phyloP scores from a whole-genome alignment of 352 stramenopile species.

The Paralagenidium karlingii region DNA sequence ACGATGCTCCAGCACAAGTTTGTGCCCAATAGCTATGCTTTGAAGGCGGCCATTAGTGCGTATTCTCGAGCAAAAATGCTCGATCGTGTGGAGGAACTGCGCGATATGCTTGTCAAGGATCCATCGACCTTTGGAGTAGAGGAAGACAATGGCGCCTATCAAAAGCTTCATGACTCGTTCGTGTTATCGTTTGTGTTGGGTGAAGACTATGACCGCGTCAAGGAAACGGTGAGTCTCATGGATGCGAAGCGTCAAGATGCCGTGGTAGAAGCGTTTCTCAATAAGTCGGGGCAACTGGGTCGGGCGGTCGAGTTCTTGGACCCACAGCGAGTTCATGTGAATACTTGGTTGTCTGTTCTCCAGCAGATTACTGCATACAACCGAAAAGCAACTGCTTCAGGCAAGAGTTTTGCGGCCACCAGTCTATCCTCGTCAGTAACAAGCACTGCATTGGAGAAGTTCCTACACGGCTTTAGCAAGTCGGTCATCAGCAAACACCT shows the following conservation, averaged over 20 bases:
- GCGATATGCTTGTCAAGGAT: constrained; percentile 12
- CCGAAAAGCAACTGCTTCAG: not conserved
- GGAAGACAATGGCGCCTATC: constrained; percentile 3
- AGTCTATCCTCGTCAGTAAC: not conserved
- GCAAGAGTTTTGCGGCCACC: not conserved
- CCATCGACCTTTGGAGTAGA: constrained; percentile 1
- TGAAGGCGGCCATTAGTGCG: constrained; percentile 55
- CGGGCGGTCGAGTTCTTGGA: constrained; percentile 47
- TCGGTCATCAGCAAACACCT: not conserved
- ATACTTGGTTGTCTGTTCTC: too few species aligned
- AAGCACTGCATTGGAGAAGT: not conserved
- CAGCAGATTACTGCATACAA: not conserved
- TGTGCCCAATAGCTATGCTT: constrained; percentile 59
- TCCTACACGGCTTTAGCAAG: not conserved
- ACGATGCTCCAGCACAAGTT: constrained; percentile 48
- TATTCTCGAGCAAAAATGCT: constrained; percentile 43
- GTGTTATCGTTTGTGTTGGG: constrained; percentile 51
- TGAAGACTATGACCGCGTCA: constrained; percentile 26
- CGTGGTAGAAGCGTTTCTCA: constrained; percentile 21
- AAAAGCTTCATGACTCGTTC: constrained; percentile 31
- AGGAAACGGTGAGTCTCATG: constrained; percentile 23
- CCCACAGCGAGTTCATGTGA: too few species aligned
- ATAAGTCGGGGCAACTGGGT: not conserved
- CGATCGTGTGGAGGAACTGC: constrained; percentile 44
- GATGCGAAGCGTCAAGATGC: constrained; percentile 22